Conservation (phyloP, 768 basidiomycete species). For the Mrakia blollopis region DNA sequence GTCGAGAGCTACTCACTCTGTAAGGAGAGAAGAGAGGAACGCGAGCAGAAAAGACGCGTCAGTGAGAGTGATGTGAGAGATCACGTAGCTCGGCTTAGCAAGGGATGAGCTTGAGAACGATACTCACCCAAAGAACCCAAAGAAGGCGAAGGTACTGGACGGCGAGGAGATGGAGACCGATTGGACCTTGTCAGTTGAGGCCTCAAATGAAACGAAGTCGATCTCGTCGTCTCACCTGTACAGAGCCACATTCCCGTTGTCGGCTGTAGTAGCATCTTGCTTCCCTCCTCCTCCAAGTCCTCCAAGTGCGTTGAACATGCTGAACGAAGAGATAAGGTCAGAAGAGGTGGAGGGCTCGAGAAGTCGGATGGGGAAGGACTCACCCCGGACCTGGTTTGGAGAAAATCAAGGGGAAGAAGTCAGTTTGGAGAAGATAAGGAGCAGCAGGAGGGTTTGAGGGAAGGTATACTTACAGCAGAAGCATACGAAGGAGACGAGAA, state of each 20-base stretch:
- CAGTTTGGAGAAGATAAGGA: not conserved
- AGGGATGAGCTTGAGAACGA: too few species aligned
- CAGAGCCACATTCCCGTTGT: constrained; percentile 40
- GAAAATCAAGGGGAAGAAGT: not conserved
- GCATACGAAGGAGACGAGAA: constrained; percentile 25
- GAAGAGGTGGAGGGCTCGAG: too few species aligned
- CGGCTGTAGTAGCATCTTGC: constrained; percentile 59
- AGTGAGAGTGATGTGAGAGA: not conserved
- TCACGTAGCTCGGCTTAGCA: too few species aligned
- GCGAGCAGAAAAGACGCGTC: not conserved
- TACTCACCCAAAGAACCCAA: constrained; percentile 24
- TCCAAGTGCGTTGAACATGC: constrained; percentile 13
- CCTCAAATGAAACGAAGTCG: too few species aligned
- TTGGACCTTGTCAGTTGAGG: too few species aligned
- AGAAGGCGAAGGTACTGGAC: constrained; percentile 29
- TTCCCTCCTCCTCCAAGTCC: constrained; percentile 74
- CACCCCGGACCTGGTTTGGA: not conserved
- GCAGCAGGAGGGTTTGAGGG: not conserved
- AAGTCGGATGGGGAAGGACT: not conserved
- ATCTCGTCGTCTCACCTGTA: not conserved
- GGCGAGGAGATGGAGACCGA: not conserved
- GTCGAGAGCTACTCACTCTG: too few species aligned
- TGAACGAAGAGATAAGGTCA: not conserved
- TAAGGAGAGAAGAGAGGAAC: not conserved
- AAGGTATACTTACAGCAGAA: not conserved